phyloP scores from a whole-genome alignment of 73 alveolate genomes.

The Blepharisma stoltei region DNA sequence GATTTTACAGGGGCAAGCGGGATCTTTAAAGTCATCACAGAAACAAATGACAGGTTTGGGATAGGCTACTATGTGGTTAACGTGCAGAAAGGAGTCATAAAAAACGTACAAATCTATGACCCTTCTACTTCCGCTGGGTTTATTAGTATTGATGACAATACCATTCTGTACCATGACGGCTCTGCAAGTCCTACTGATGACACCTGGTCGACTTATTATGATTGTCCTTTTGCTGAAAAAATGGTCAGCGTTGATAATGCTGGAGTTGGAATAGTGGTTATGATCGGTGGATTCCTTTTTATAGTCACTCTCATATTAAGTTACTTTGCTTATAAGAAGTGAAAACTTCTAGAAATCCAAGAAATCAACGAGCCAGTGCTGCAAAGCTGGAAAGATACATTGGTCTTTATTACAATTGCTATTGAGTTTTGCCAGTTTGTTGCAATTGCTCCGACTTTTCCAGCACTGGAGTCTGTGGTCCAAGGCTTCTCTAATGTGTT shows the following conservation, averaged over 20 bases:
- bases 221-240: constrained; percentile 29
- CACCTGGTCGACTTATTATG: constrained; percentile 2
- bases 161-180: constrained; percentile 1
- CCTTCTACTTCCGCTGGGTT: not conserved
- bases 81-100: not conserved
- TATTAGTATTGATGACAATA: not conserved
- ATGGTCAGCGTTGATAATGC: not conserved
- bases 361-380: constrained; percentile 11
- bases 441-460: constrained; percentile 28
- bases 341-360: not conserved
- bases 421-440: constrained; percentile 28
- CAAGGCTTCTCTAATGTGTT: not conserved
- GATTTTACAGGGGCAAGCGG: constrained; percentile 26
- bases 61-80: not conserved
- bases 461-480: constrained; percentile 2
- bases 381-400: constrained; percentile 8
- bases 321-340: constrained; percentile 3
- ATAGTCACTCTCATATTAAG: constrained; percentile 7
- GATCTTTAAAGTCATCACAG: not conserved
- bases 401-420: not conserved
- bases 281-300: not conserved
- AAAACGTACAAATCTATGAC: not conserved
- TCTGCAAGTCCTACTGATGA: not conserved
- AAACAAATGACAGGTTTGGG: constrained; percentile 12
- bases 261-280: not conserved